Percentiles rank a stretch among this genome's conserved stretches.
phyloP scores from a whole-genome alignment of 2,329 filamentous ascomycete genomes.

The Colletotrichum simmondsii region DNA sequence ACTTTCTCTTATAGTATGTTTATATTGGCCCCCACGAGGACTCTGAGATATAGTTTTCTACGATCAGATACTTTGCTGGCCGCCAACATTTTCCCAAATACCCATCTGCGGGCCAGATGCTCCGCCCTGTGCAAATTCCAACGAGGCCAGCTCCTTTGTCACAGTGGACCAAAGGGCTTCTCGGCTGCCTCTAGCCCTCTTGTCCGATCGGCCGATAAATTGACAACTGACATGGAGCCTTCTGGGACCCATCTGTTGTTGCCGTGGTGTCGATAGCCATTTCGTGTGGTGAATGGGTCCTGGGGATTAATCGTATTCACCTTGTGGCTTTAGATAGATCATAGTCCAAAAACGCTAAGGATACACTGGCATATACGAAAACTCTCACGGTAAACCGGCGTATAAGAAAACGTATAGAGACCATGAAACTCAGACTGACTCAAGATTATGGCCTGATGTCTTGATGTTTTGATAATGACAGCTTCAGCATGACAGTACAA shows the following conservation, averaged over 20 bases:
- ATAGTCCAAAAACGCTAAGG: not conserved
- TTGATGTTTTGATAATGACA: not conserved
- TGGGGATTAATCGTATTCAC: not conserved
- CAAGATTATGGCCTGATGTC: not conserved
- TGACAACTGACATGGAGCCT: not conserved
- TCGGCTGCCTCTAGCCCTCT: not conserved
- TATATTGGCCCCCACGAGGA: not conserved
- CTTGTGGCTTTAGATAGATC: not conserved
- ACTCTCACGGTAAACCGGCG: not conserved
- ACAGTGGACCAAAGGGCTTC: not conserved
- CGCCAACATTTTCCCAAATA: not conserved
- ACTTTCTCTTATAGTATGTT: not conserved
- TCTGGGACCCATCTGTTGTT: not conserved
- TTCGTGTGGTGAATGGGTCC: not conserved
- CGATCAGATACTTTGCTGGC: not conserved
- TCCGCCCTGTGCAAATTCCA: not conserved
- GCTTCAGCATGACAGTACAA: not conserved
- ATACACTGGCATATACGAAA: not conserved
- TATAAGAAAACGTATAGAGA: not conserved
- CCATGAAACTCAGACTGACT: not conserved
- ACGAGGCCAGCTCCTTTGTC: not conserved
- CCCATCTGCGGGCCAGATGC: too few species aligned
- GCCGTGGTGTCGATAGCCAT: not conserved
- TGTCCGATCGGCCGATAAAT: not conserved
- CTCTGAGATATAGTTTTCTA: not conserved